Evolutionary conservation across 1,139 yeast genomes (phyloP).

Genomic region (Pichia sp.): DNA sequence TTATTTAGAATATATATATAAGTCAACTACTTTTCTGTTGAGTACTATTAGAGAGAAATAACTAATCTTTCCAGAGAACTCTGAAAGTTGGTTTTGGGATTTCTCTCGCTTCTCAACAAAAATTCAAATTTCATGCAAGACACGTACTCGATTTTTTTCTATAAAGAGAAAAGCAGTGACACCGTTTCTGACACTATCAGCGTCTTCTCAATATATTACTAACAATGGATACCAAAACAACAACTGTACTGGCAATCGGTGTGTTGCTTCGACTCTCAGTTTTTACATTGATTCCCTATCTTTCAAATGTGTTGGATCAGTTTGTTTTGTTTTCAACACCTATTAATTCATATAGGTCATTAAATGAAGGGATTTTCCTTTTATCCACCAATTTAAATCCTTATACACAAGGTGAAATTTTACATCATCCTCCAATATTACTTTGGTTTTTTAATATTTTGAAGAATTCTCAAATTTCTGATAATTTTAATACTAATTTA

Average conservation of each 20-base stretch:
- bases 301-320: slow-evolving; percentile 37
- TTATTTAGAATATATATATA: neutral
- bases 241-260: slow-evolving; percentile 4
- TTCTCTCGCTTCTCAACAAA: neutral
- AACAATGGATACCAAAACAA: slow-evolving; percentile 6
- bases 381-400: slow-evolving; percentile 54
- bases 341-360: slow-evolving; percentile 55
- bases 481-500: slow-evolving; percentile 26
- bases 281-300: slow-evolving; percentile 9
- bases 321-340: slow-evolving; percentile 79
- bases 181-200: neutral
- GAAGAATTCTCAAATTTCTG: slow-evolving; percentile 13
- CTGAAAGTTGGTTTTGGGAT: neutral
- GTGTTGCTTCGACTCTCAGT: slow-evolving; percentile 4
- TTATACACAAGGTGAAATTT: slow-evolving; percentile 76
- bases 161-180: neutral
- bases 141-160: neutral
- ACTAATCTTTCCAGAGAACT: neutral
- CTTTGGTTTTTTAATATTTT: slow-evolving; percentile 44
- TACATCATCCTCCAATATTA: slow-evolving; percentile 73
- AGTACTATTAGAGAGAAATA: no score
- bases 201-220: neutral
- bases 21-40: no score
- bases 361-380: slow-evolving; percentile 76
- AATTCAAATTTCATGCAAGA: neutral